These are phyloP conservation scores for Pharus latifolius DNA, from an alignment of 176 grass and related monocot species.

Conservation along the genomic window DNA sequence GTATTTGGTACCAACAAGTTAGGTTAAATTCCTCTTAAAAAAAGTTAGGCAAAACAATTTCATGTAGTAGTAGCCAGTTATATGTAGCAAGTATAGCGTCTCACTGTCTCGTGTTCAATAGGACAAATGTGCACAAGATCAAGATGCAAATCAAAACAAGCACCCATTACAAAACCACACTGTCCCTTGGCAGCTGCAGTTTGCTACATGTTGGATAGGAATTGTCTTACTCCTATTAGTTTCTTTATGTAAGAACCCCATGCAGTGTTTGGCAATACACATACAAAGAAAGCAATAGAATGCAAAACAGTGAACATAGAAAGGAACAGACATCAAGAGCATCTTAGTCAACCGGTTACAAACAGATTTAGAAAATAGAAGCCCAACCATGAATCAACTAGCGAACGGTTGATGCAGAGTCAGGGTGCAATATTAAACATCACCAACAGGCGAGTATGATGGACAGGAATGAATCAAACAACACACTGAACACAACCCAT, in stretches of 20 bases:
- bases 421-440: too few relatives aligned
- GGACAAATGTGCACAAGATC: neutral
- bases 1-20: too few relatives aligned
- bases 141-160: neutral
- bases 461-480: neutral
- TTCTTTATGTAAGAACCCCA: neutral
- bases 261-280: neutral
- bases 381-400: neutral
- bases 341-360: neutral
- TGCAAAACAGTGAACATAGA: neutral
- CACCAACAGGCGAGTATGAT: neutral
- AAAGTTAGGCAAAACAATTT: neutral
- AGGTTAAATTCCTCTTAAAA: too few relatives aligned
- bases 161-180: neutral
- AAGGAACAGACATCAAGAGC: neutral
- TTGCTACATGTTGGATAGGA: neutral
- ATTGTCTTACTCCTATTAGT: too few relatives aligned
- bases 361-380: slow-evolving; percentile 1
- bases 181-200: neutral
- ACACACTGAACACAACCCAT: neutral
- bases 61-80: neutral
- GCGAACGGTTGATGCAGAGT: neutral
- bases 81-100: neutral
- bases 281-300: neutral
- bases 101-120: neutral